phyloP scores from a whole-genome alignment of 2,329 filamentous ascomycete genomes.

The Nigrospora osmanthi region DNA sequence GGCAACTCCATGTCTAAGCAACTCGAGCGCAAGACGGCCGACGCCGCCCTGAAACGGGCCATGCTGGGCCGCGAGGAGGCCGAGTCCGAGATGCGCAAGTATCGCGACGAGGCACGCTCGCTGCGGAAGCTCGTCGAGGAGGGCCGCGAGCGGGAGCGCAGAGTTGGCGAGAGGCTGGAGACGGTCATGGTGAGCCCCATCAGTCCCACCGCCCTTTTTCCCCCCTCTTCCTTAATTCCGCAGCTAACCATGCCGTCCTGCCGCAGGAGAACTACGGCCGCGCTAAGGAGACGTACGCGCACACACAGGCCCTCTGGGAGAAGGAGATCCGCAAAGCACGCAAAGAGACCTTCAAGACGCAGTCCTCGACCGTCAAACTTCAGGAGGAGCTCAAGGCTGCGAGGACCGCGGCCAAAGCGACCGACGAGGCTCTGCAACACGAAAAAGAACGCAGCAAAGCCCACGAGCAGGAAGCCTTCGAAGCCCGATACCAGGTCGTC shows the following conservation, averaged over 20 bases:
- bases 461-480: conserved; percentile 63
- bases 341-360: conserved; percentile 70
- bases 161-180: conserved; percentile 59
- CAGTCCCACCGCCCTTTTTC: background rate
- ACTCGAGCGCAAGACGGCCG: conserved; percentile 56
- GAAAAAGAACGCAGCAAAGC: conserved; percentile 55
- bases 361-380: conserved; percentile 60
- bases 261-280: conserved; percentile 60
- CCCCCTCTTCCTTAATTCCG: background rate
- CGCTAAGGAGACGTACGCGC: conserved; percentile 60
- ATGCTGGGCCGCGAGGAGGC: conserved; percentile 65
- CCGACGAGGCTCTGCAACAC: conserved; percentile 51
- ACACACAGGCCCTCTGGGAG: conserved; percentile 62
- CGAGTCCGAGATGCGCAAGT: conserved; percentile 57
- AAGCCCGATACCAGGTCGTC: conserved; percentile 57
- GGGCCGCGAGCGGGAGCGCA: conserved; percentile 56
- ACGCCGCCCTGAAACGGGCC: conserved; percentile 58
- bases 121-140: conserved; percentile 56
- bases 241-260: background rate
- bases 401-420: conserved; percentile 43
- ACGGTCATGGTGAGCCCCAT: conserved; percentile 54
- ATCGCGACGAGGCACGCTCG: conserved; percentile 50
- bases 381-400: conserved; percentile 65
- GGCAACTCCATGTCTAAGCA: conserved; percentile 38
- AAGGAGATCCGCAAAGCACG: conserved; percentile 63